Conservation (phyloP, 371 early-diverging fungal species). For the Dichotomocladium elegans region DNA sequence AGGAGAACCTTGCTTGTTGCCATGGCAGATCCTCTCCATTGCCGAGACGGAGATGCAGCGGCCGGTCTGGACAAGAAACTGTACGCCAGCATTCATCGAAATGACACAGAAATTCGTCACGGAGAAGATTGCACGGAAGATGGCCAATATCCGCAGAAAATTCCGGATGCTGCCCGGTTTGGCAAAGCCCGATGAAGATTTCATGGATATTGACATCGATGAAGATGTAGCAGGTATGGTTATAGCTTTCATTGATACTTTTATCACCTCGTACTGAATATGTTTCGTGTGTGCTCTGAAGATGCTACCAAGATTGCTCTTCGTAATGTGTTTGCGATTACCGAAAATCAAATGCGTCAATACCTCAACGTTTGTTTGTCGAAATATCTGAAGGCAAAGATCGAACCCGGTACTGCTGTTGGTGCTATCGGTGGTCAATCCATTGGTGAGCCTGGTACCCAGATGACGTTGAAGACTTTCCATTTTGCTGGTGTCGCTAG, state of each 20-base stretch:
- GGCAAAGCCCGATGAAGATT: slow-evolving; percentile 58
- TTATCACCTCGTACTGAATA: not conserved
- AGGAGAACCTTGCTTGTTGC: slow-evolving; percentile 48
- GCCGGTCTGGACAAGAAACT: slow-evolving; percentile 57
- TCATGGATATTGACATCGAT: slow-evolving; percentile 62
- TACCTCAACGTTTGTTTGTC: slow-evolving; percentile 77
- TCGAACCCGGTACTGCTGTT: slow-evolving; percentile 94
- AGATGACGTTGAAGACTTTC: slow-evolving; percentile 99
- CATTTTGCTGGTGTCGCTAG: slow-evolving; percentile 99
- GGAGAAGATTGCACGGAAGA: slow-evolving; percentile 50
- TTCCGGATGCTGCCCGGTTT: slow-evolving; percentile 53
- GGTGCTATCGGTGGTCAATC: slow-evolving; percentile 98
- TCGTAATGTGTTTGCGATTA: slow-evolving; percentile 70
- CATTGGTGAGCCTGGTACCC: slow-evolving; percentile 99
- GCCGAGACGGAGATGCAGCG: slow-evolving; percentile 45
- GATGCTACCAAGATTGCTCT: slow-evolving; percentile 50
- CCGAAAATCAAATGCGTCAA: slow-evolving; percentile 63
- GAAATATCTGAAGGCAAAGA: slow-evolving; percentile 86
- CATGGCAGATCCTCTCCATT: slow-evolving; percentile 68
- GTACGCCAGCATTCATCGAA: slow-evolving; percentile 66
- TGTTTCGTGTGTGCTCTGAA: slow-evolving; percentile 3
- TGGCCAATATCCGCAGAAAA: slow-evolving; percentile 42
- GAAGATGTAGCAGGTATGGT: slow-evolving; percentile 36
- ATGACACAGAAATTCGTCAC: slow-evolving; percentile 51
- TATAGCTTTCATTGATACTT: not conserved